phyloP scores from a whole-genome alignment of 148 eudicot species.

The Rhododendron ovatum region DNA sequence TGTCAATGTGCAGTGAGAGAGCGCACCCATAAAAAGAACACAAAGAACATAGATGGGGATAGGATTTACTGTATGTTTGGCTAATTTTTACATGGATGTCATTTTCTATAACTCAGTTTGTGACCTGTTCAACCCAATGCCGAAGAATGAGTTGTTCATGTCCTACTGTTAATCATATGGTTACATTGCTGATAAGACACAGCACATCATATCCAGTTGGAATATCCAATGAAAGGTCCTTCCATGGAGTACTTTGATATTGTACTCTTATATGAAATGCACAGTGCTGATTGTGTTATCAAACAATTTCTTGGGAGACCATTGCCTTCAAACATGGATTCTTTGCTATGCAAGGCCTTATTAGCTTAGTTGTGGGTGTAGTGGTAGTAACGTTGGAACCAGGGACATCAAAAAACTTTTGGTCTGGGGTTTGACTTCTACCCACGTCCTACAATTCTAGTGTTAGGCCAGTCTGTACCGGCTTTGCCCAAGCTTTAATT shows the following conservation, averaged over 20 bases:
- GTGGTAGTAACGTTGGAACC: background rate
- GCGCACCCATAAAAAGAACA: background rate
- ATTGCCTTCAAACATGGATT: background rate
- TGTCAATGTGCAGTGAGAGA: background rate
- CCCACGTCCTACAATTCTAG: background rate
- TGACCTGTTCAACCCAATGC: background rate
- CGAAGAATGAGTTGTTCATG: background rate
- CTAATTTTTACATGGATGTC: background rate
- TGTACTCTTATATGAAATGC: background rate
- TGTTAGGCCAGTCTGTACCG: background rate
- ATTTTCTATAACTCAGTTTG: background rate
- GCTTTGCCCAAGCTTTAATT: background rate
- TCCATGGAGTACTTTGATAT: background rate
- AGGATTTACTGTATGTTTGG: background rate
- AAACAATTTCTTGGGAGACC: background rate
- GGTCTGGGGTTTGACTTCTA: background rate
- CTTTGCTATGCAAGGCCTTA: background rate
- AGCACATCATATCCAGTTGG: background rate
- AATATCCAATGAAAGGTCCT: background rate
- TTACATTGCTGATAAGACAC: background rate
- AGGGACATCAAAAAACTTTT: background rate
- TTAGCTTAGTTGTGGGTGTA: background rate
- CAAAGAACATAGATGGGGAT: background rate
- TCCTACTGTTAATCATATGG: background rate
- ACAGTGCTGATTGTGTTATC: background rate